Evolutionary conservation across 305 asterid species (phyloP).

Genomic region (Salvia sclarea): DNA sequence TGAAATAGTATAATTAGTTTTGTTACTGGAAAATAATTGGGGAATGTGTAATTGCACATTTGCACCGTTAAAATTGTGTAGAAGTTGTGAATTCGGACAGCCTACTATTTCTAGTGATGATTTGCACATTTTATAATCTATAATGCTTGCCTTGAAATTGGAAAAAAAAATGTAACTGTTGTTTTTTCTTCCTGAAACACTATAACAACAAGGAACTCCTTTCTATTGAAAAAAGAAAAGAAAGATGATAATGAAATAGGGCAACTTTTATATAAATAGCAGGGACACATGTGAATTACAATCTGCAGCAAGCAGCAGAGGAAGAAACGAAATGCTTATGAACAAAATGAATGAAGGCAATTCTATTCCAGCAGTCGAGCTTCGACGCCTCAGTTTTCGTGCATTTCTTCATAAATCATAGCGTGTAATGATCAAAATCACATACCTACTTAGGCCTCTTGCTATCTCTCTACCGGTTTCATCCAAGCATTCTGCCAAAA

Average conservation of each 20-base stretch:
- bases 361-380: conserved; percentile 20
- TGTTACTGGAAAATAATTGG: background rate
- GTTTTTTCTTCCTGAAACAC: background rate
- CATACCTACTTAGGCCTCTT: conserved; percentile 24
- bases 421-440: conserved; percentile 4
- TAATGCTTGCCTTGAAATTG: no score
- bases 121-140: no score
- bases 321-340: conserved; percentile 45
- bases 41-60: no score
- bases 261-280: conserved; percentile 36
- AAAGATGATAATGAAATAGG: background rate
- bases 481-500: conserved; percentile 33
- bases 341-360: conserved; percentile 52
- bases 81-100: no score
- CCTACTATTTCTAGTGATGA: no score
- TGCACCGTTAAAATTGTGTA: no score
- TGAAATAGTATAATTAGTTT: no score
- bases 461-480: conserved; percentile 36
- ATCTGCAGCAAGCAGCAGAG: conserved; percentile 33
- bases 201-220: no score
- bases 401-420: conserved; percentile 18
- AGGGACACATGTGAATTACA: conserved; percentile 29
- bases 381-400: conserved; percentile 3
- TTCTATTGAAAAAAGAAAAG: background rate
- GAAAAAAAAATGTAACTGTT: no score